Evolutionary conservation across 2,329 filamentous ascomycete species (phyloP).

Genomic region (Alternaria brassicicola): DNA sequence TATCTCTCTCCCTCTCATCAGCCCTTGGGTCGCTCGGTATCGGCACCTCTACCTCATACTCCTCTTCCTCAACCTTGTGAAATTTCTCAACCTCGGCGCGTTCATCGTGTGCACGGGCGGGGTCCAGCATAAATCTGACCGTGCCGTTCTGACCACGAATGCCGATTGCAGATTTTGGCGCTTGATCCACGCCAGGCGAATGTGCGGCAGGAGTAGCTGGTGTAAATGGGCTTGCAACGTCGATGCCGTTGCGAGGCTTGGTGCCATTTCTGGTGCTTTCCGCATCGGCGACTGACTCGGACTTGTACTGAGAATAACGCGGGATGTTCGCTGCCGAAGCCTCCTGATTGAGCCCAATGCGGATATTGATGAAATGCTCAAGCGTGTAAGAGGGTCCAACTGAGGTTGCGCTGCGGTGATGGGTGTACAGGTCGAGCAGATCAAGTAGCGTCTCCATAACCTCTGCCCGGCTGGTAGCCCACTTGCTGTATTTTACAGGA

Average conservation of each 20-base stretch:
- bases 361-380: slow-evolving; percentile 81
- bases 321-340: slow-evolving; percentile 66
- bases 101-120: slow-evolving; percentile 75
- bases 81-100: slow-evolving; percentile 69
- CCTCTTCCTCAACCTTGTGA: slow-evolving; percentile 76
- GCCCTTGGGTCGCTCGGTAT: slow-evolving; percentile 37
- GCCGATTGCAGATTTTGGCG: slow-evolving; percentile 47
- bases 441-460: slow-evolving; percentile 80
- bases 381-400: slow-evolving; percentile 75
- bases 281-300: slow-evolving; percentile 30
- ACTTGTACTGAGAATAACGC: slow-evolving; percentile 62
- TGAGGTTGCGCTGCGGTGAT: slow-evolving; percentile 75
- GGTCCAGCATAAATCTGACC: slow-evolving; percentile 87
- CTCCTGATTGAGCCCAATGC: slow-evolving; percentile 85
- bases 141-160: slow-evolving; percentile 68
- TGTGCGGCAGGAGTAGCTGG: slow-evolving; percentile 56
- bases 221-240: slow-evolving; percentile 41
- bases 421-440: slow-evolving; percentile 88
- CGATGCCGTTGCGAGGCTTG: slow-evolving; percentile 45
- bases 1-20: slow-evolving; percentile 29
- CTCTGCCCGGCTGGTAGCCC: slow-evolving; percentile 53
- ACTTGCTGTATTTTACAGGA: slow-evolving; percentile 55
- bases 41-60: slow-evolving; percentile 73
- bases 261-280: slow-evolving; percentile 29
- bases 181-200: slow-evolving; percentile 41